Evolutionary conservation across 306 rosid genomes (phyloP).

Genomic region (Cucumis hystrix): DNA sequence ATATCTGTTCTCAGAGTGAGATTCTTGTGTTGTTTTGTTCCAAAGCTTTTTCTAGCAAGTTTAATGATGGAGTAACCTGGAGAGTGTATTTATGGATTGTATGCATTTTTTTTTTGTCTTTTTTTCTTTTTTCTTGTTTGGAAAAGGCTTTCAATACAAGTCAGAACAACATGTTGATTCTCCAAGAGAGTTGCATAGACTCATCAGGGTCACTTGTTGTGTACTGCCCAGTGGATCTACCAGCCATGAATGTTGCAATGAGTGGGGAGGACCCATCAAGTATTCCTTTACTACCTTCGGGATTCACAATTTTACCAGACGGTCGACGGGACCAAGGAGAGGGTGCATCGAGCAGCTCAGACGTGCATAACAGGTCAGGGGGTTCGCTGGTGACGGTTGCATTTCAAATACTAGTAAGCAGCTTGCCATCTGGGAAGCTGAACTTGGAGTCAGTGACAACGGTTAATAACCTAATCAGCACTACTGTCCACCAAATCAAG

Average conservation of each 20-base stretch:
- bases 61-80: background rate
- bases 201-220: conserved; percentile 77
- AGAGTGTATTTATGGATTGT: background rate
- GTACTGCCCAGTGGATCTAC: conserved; percentile 74
- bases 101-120: background rate
- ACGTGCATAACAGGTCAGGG: conserved; percentile 11
- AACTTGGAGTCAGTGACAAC: conserved; percentile 82
- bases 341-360: conserved; percentile 50
- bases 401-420: conserved; percentile 76
- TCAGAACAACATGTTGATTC: conserved; percentile 87
- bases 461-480: conserved; percentile 67
- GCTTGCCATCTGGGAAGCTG: conserved; percentile 68
- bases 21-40: background rate
- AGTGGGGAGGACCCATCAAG: conserved; percentile 84
- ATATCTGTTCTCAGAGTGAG: conserved; percentile 78
- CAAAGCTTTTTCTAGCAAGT: background rate
- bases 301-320: conserved; percentile 62
- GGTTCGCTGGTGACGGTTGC: conserved; percentile 74
- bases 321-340: conserved; percentile 35
- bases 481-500: conserved; percentile 78
- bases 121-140: background rate
- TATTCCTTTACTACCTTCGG: conserved; percentile 79
- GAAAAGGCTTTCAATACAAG: conserved; percentile 60
- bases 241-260: conserved; percentile 76
- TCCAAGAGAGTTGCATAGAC: conserved; percentile 94